phyloP scores from a whole-genome alignment of 2,329 filamentous ascomycete genomes.

The Fusarium torreyae region DNA sequence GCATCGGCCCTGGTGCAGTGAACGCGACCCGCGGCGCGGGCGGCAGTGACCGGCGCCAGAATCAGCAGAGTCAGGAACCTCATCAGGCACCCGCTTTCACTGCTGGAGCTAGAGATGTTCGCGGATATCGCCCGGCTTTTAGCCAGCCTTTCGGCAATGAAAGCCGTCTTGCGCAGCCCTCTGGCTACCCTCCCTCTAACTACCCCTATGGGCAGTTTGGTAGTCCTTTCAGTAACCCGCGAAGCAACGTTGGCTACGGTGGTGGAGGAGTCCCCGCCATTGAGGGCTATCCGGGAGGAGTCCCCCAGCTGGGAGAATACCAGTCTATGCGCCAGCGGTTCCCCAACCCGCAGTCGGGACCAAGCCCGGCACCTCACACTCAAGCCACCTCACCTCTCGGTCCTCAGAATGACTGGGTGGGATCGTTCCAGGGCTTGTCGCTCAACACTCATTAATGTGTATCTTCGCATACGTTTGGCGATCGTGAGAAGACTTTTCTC shows the following conservation, averaged over 20 bases:
- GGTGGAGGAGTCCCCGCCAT: conserved; percentile 49
- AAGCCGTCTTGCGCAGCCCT: conserved; percentile 56
- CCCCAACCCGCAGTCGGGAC: conserved; percentile 57
- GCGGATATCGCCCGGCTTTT: conserved; percentile 62
- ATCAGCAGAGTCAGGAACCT: conserved; percentile 58
- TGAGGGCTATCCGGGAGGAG: conserved; percentile 52
- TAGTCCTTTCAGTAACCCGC: conserved; percentile 54
- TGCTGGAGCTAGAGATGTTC: conserved; percentile 56
- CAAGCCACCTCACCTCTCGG: conserved; percentile 61
- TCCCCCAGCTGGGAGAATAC: conserved; percentile 61
- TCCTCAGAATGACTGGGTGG: conserved; percentile 72
- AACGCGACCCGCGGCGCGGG: conserved; percentile 65
- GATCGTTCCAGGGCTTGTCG: conserved; percentile 79
- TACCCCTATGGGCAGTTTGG: conserved; percentile 55
- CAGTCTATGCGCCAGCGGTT: conserved; percentile 64
- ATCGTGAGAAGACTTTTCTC: conserved; percentile 20
- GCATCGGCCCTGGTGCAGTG: conserved; percentile 77
- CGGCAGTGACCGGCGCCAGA: conserved; percentile 64
- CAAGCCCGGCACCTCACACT: conserved; percentile 55
- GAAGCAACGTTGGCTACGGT: conserved; percentile 51
- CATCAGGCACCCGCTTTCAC: conserved; percentile 56
- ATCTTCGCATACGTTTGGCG: conserved; percentile 19
- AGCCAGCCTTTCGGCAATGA: conserved; percentile 61
- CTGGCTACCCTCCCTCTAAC: conserved; percentile 55
- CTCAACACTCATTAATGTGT: conserved; percentile 71